Conservation (phyloP, 2,329 filamentous ascomycete species). For the Botrytis aclada region DNA sequence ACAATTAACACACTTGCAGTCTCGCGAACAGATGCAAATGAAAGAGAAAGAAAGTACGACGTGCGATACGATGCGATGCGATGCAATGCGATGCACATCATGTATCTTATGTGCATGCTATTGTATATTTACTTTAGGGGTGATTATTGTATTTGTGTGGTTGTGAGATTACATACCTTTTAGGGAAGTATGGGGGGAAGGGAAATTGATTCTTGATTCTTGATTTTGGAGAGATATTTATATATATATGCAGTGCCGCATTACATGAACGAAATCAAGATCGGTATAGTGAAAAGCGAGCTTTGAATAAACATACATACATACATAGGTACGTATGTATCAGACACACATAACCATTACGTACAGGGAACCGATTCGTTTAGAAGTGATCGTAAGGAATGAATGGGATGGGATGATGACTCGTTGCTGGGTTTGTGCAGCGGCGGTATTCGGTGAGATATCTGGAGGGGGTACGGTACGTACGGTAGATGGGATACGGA, state of each 20-base stretch:
- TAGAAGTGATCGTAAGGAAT: not conserved
- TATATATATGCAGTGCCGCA: not conserved
- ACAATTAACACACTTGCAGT: no score
- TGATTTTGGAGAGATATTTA: not conserved
- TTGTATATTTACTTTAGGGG: not conserved
- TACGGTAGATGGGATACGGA: not conserved
- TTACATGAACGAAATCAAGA: not conserved
- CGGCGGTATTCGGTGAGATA: slow-evolving; percentile 7
- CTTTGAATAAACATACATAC: not conserved
- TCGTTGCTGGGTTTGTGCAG: not conserved
- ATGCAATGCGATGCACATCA: not conserved
- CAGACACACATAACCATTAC: not conserved
- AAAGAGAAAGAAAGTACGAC: no score
- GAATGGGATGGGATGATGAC: not conserved
- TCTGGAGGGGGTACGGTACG: not conserved
- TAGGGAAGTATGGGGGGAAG: not conserved
- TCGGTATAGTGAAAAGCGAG: not conserved
- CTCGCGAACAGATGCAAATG: not conserved
- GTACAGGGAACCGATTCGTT: not conserved
- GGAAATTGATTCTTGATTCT: not conserved
- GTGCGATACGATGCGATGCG: not conserved
- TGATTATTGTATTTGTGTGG: not conserved
- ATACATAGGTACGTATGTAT: not conserved
- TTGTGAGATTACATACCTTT: not conserved
- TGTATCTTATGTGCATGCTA: not conserved